Percentiles rank a stretch among this genome's conserved stretches.
These are phyloP conservation scores for Carex cristatella DNA, from an alignment of 176 grass and related monocot species.

Conservation along the genomic window DNA sequence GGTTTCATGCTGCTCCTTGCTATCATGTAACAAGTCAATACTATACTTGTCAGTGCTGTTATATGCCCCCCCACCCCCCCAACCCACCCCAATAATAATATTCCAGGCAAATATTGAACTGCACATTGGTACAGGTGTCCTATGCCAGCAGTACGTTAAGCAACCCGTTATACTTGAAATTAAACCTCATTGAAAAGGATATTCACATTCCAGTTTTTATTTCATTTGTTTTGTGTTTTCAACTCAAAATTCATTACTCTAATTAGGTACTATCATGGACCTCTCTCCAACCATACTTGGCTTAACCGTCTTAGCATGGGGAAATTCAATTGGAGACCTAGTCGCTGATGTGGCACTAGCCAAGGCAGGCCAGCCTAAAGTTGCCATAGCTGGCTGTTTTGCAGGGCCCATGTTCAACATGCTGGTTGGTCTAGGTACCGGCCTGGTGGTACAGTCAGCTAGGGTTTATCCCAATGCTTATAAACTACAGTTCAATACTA, in stretches of 20 bases:
- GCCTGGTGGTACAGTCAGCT: constrained; percentile 70
- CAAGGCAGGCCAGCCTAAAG: constrained; percentile 60
- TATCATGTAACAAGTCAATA: background rate
- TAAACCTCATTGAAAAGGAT: background rate
- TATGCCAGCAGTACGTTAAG: background rate
- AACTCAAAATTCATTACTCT: constrained; percentile 40
- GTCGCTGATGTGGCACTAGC: constrained; percentile 69
- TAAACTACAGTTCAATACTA: constrained; percentile 66
- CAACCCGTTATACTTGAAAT: background rate
- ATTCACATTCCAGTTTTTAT: background rate
- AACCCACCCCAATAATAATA: too few relatives aligned
- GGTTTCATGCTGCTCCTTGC: background rate
- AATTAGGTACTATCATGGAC: constrained; percentile 67
- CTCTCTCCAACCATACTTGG: constrained; percentile 78
- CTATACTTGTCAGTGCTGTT: background rate
- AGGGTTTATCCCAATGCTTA: constrained; percentile 66
- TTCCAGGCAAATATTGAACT: background rate
- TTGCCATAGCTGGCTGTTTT: constrained; percentile 90
- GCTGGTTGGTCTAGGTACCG: constrained; percentile 76
- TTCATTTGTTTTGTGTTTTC: background rate
- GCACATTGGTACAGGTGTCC: background rate
- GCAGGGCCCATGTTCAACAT: constrained; percentile 96
- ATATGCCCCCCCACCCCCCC: too few relatives aligned
- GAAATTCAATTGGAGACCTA: constrained; percentile 86
- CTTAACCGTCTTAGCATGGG: constrained; percentile 90